These are phyloP conservation scores for Camellia oleifera DNA, from an alignment of 179 eudicot genomes.

Conservation along the genomic window DNA sequence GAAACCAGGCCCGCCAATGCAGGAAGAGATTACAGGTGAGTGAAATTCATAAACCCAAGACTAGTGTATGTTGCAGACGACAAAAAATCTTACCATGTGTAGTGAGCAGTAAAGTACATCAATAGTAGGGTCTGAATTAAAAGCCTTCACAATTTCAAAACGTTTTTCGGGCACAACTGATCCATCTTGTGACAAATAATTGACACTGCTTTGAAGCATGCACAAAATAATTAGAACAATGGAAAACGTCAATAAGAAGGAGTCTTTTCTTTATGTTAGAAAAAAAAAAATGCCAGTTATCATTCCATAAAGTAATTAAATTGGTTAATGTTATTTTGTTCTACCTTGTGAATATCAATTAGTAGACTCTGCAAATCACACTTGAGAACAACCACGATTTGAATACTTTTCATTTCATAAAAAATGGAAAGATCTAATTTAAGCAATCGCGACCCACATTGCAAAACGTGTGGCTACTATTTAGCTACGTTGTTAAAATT, in stretches of 20 bases:
- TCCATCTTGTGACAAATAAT: conserved; percentile 92
- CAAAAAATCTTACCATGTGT: conserved; percentile 61
- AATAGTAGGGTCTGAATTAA: conserved; percentile 98
- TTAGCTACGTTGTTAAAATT: neutral
- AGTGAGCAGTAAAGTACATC: conserved; percentile 82
- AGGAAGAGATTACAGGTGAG: conserved; percentile 8
- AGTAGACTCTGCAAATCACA: neutral
- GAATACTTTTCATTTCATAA: neutral
- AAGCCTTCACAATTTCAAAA: conserved; percentile 93
- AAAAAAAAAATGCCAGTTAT: neutral
- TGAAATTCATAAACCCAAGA: neutral
- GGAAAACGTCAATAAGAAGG: neutral
- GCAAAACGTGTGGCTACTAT: neutral
- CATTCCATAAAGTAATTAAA: neutral
- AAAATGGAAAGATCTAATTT: neutral
- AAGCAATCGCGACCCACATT: neutral
- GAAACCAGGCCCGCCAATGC: conserved; percentile 93
- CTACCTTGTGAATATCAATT: conserved; percentile 2
- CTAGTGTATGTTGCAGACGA: neutral
- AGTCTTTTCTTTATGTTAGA: neutral
- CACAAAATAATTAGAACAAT: conserved; percentile 1
- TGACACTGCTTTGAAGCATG: conserved; percentile 45
- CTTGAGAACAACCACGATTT: neutral
- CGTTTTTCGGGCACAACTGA: conserved; percentile 89
- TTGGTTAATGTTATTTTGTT: too few relatives aligned